Evolutionary conservation across 2,329 filamentous ascomycete species (phyloP).

Genomic region (Trichocomaceae sp.): DNA sequence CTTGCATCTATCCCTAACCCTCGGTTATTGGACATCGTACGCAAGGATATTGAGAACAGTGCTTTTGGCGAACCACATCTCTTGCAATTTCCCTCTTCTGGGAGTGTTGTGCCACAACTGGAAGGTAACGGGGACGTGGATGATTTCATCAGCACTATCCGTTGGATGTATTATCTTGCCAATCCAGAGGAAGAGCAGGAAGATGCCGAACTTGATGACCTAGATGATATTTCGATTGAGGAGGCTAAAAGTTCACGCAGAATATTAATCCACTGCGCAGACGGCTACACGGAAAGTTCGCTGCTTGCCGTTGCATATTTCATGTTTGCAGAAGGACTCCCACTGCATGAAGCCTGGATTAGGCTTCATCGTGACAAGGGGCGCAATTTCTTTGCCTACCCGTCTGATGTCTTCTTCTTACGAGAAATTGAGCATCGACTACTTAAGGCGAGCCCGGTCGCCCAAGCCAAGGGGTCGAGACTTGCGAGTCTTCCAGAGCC

Average conservation of each 20-base stretch:
- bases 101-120: constrained; percentile 79
- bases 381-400: constrained; percentile 95
- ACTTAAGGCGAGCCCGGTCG: constrained; percentile 47
- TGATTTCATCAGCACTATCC: constrained; percentile 75
- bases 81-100: constrained; percentile 79
- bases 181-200: constrained; percentile 49
- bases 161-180: constrained; percentile 80
- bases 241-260: constrained; percentile 49
- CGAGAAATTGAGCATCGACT: constrained; percentile 68
- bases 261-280: constrained; percentile 85
- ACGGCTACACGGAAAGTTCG: constrained; percentile 93
- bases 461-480: constrained; percentile 17
- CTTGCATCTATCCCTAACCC: constrained; percentile 68
- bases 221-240: constrained; percentile 53
- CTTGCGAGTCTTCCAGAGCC: constrained; percentile 47
- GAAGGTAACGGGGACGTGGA: constrained; percentile 80
- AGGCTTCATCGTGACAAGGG: constrained; percentile 70
- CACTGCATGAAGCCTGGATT: constrained; percentile 81
- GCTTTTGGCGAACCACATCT: constrained; percentile 48
- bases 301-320: constrained; percentile 85
- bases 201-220: constrained; percentile 39
- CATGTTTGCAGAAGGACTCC: constrained; percentile 78
- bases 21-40: constrained; percentile 57
- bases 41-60: constrained; percentile 46
- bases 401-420: constrained; percentile 79